Base-by-base conservation (phyloP, 1,139 yeast genomes). In the Blastobotrys arbuscula region DNA sequence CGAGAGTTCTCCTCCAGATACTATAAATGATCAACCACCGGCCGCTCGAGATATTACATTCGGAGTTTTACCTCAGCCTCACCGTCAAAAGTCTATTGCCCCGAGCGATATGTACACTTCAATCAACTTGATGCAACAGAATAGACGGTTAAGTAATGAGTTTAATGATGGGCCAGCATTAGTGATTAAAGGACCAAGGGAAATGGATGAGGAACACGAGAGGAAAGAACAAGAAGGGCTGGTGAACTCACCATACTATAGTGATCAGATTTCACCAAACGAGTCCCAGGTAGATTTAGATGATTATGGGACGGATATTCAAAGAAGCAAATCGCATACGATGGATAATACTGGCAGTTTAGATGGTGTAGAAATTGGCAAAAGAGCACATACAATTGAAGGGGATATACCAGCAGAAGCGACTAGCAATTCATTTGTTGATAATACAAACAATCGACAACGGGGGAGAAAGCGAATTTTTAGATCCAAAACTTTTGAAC, bases 91-190 rank as follows among this genome's bases (percentile, higher is more conserved):
- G 20, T 82, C 82, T 37, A 71, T 85, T 10, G 82, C 82, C 31
- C 96, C 96, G 1, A 79, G 84, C 45, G 96, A 89, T 61, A 83
- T 89, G 82, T 83, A 74, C 61, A 75, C 84, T 68, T 87, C 96
- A 1, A 84, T 88, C 55, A 82, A 87, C 45, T 81, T 87, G 82
- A 71, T 88, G 67, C 83, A 82, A 59, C 72, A 73, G 45, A 76
- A 76, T 35, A 43, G 58, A 18, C 41, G 49, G 33, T 44, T 36
- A n/a, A 42, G 38, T 15, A 24, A 36, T 24, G 38, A 34, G 2
- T 3, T 4, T 34, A 82, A 81, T 30, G 82, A 81, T 34, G 96
- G 90, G 2, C 96, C 95, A 10, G 89, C 94, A 0, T 69, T 90
- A 44, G 80, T 85, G 12, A 84, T 89, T 49, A 78, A 78, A 55